These are phyloP conservation scores for Alectoria sarmentosa DNA, from an alignment of 495 filamentous ascomycete species.

Conservation along the genomic window DNA sequence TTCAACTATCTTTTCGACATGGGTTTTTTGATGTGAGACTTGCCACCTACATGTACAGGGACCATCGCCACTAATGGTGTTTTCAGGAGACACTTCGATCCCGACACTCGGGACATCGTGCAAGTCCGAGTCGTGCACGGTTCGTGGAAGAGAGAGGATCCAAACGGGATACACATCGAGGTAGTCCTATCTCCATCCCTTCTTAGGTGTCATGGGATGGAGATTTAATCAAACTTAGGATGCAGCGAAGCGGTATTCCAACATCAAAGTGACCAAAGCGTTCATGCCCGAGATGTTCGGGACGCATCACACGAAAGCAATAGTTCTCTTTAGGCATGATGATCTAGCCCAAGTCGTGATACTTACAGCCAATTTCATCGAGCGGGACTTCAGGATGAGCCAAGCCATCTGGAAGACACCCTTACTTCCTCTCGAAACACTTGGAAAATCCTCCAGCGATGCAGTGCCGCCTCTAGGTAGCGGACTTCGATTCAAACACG, in stretches of 20 bases:
- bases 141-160: slow-evolving; percentile 73
- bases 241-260: slow-evolving; percentile 53
- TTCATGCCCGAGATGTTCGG: slow-evolving; percentile 83
- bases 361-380: slow-evolving; percentile 86
- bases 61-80: slow-evolving; percentile 15
- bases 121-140: slow-evolving; percentile 77
- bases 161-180: slow-evolving; percentile 51
- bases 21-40: slow-evolving; percentile 56
- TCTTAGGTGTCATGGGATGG: background rate
- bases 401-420: slow-evolving; percentile 82
- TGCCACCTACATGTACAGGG: slow-evolving; percentile 31
- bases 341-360: slow-evolving; percentile 73
- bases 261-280: slow-evolving; percentile 64
- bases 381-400: slow-evolving; percentile 77
- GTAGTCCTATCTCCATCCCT: slow-evolving; percentile 35
- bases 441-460: background rate
- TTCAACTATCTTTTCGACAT: slow-evolving; percentile 87
- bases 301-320: slow-evolving; percentile 85
- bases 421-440: slow-evolving; percentile 46
- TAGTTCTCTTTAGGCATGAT: slow-evolving; percentile 72
- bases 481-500: slow-evolving; percentile 66
- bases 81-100: slow-evolving; percentile 50
- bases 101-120: slow-evolving; percentile 56
- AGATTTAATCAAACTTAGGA: slow-evolving; percentile 34
- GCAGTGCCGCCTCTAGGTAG: slow-evolving; percentile 39